Percentiles rank a stretch among this genome's conserved stretches.
Conservation (phyloP, 2,329 filamentous ascomycete species). For the Fusarium metavorans region DNA sequence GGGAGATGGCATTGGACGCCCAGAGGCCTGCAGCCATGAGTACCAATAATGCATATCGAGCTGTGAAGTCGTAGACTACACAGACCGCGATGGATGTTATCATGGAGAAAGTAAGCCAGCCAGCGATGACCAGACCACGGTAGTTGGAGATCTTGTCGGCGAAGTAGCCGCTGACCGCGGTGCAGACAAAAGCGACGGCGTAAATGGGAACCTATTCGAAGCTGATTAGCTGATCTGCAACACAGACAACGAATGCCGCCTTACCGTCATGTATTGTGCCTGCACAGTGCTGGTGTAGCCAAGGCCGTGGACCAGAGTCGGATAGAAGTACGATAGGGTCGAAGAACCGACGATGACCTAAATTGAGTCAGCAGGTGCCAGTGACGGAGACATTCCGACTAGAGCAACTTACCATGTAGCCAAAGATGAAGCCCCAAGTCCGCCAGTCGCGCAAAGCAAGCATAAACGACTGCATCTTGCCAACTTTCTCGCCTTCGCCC, state of each 20-base stretch:
- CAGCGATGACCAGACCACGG: not conserved
- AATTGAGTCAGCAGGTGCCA: not conserved
- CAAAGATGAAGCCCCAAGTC: slow-evolving; percentile 34
- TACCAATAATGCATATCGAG: slow-evolving; percentile 64
- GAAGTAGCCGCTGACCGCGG: slow-evolving; percentile 60
- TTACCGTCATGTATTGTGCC: slow-evolving; percentile 47
- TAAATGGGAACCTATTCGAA: slow-evolving; percentile 58
- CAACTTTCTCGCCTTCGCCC: slow-evolving; percentile 65
- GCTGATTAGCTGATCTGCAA: not conserved
- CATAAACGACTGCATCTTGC: slow-evolving; percentile 22
- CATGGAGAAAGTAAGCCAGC: slow-evolving; percentile 1
- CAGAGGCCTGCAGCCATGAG: slow-evolving; percentile 67
- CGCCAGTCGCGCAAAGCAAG: slow-evolving; percentile 27
- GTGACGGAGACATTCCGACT: no score
- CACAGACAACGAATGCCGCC: not conserved
- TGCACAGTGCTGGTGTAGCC: slow-evolving; percentile 45
- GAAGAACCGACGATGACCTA: slow-evolving; percentile 48
- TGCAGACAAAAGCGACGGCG: slow-evolving; percentile 63
- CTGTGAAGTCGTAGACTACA: slow-evolving; percentile 64
- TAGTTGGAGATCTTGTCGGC: slow-evolving; percentile 13
- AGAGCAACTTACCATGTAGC: slow-evolving; percentile 34
- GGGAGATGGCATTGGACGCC: slow-evolving; percentile 63
- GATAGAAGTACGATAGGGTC: slow-evolving; percentile 50
- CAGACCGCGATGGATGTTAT: slow-evolving; percentile 53
- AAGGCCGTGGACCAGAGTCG: slow-evolving; percentile 48